Evolutionary conservation across 192 early-diverging fungal genomes (phyloP).

Genomic region (Coemansia sp.): DNA sequence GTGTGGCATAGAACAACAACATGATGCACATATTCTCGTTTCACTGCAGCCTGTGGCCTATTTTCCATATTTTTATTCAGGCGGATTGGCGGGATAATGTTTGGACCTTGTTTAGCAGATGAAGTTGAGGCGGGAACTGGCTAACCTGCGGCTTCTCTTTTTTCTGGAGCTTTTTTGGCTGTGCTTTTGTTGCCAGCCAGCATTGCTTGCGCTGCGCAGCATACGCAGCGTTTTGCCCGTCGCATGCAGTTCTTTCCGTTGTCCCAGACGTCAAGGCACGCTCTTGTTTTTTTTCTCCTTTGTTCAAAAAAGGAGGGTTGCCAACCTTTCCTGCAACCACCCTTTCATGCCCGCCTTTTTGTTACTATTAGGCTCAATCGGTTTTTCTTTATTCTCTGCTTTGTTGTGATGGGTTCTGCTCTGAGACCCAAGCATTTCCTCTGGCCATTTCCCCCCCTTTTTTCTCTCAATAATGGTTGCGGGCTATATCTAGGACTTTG

Average conservation of each 20-base stretch:
- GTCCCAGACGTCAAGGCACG: slow-evolving; percentile 1
- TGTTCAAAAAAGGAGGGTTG: background rate
- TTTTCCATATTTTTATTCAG: background rate
- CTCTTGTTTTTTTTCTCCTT: slow-evolving; percentile 1
- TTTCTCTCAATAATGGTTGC: background rate
- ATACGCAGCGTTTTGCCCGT: slow-evolving; percentile 1
- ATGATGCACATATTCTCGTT: background rate
- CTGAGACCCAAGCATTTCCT: slow-evolving; percentile 1
- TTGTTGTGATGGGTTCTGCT: slow-evolving; percentile 1
- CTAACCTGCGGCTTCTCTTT: background rate
- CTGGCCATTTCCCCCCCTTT: background rate
- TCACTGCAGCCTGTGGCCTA: background rate
- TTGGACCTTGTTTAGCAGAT: background rate
- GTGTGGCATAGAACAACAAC: background rate
- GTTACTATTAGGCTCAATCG: slow-evolving; percentile 5
- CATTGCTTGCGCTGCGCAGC: background rate
- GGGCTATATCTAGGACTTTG: background rate
- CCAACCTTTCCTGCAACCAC: slow-evolving; percentile 1
- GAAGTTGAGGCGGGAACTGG: background rate
- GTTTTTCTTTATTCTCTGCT: slow-evolving; percentile 1
- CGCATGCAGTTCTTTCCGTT: slow-evolving; percentile 3
- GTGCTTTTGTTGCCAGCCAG: background rate
- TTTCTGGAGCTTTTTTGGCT: background rate
- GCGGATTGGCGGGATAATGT: background rate
- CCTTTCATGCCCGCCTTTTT: background rate